Percentiles rank a stretch among this genome's conserved stretches.
Conservation (phyloP, 441 rosid genomes). For the Omphalea diandra region DNA sequence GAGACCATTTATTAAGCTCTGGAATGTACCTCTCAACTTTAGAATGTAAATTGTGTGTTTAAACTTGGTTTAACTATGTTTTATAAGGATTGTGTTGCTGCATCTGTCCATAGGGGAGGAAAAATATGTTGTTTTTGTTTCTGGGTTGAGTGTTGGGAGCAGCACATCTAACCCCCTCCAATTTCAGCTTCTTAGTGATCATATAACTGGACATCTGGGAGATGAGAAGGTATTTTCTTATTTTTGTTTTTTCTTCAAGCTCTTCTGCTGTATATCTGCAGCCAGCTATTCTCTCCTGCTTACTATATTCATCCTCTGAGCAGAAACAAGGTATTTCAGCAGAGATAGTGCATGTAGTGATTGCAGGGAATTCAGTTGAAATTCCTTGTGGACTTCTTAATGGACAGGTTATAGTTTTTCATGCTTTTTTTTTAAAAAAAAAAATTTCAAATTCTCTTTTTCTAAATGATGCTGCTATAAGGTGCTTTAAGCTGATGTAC, state of each 20-base stretch:
- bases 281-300: constrained; percentile 22
- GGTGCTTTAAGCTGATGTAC: not conserved
- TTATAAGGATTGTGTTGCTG: constrained; percentile 5
- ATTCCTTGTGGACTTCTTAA: constrained; percentile 63
- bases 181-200: constrained; percentile 94
- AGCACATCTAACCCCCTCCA: constrained; percentile 70
- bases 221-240: constrained; percentile 68
- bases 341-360: constrained; percentile 75
- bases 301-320: constrained; percentile 22
- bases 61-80: not conserved
- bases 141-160: constrained; percentile 79
- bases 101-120: constrained; percentile 64
- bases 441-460: not conserved
- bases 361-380: constrained; percentile 94
- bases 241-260: constrained; percentile 14
- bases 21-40: not conserved
- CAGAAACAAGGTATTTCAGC: constrained; percentile 84
- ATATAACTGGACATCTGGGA: constrained; percentile 87
- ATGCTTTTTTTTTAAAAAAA: not conserved
- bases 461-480: constrained; percentile 4
- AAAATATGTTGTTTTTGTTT: constrained; percentile 76
- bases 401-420: constrained; percentile 57
- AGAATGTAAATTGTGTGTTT: not conserved
- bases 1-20: constrained; percentile 2
- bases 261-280: constrained; percentile 7